Conservation (phyloP, 805 yeast species). For the Lipomyces lipofer region DNA sequence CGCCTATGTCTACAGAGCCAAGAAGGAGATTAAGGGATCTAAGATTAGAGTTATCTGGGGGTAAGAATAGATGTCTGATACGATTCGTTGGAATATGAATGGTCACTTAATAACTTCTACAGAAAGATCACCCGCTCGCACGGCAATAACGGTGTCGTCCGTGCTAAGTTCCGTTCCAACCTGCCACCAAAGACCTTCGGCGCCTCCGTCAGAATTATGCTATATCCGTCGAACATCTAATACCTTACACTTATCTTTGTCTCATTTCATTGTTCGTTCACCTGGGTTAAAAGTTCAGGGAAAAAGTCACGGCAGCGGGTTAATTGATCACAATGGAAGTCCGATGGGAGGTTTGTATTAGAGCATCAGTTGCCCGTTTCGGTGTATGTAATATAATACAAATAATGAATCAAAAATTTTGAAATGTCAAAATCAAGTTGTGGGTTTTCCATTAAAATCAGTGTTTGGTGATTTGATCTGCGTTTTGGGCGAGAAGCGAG, state of each 20-base stretch:
- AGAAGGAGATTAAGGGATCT: conserved; percentile 97
- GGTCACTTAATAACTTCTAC: conserved; percentile 1
- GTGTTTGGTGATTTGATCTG: no score
- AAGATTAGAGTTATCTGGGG: conserved; percentile 99
- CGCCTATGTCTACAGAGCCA: conserved; percentile 98
- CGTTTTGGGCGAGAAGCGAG: no score
- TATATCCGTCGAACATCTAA: conserved; percentile 99
- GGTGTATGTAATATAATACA: conserved; percentile 16
- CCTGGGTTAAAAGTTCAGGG: not conserved
- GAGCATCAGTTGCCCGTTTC: conserved; percentile 5
- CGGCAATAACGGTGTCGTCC: conserved; percentile 97
- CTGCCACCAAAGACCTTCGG: conserved; percentile 99
- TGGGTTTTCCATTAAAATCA: no score
- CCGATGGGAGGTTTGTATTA: not conserved
- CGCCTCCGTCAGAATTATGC: conserved; percentile 99
- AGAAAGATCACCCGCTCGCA: conserved; percentile 92
- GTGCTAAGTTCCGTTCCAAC: conserved; percentile 99
- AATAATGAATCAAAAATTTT: not conserved
- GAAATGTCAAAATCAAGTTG: no score
- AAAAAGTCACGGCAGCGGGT: not conserved
- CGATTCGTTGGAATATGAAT: no score
- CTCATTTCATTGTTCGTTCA: not conserved
- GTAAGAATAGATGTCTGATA: conserved; percentile 30
- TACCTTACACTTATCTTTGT: not conserved
- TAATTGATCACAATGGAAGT: no score